Evolutionary conservation across 768 basidiomycete species (phyloP), one percentile per base, ranked within the genome.

Genomic region (Scleroderma bovista): DNA sequence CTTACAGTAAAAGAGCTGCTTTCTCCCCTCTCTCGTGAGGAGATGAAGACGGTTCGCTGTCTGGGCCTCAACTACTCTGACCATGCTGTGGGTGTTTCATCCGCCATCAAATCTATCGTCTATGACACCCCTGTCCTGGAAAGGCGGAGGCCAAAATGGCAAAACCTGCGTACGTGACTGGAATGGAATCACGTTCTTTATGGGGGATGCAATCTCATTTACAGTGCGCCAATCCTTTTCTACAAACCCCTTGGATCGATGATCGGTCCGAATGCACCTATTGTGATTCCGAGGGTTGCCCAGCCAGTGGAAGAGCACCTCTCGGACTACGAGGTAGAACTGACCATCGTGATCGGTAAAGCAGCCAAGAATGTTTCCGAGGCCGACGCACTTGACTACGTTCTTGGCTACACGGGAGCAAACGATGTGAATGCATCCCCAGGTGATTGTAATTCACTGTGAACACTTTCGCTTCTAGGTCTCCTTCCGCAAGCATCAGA

Each of bases 51-150:
- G 3, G 86, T 88, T 23, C 77, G 88, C 11, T 89, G 87, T 66
- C 68, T 92, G 12, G 88, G 88, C 0, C 68, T 92, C 43, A 92
- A 92, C 63, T 92, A 92, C 61, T 76, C 77, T n/a, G 88, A 90
- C 58, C 88, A 91, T 69, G 89, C 89, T 7, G 88, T 78, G 58
- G 52, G 77, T 65, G 17, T 32, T 22, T 36, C 33, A 51, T 43
- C 19, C 57, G 9, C 38, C 17, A n/a, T 26, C 22, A n/a, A 13
- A 11, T n/a, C 1, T 12, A 11, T 16, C n/a, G 3, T 52, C 51
- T 48, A 33, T 54, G 15, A 50, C 8, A 39, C 43, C n/a, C 32
- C 4, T 17, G 6, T 34, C 37, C n/a, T 19, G 15, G 42, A 37
- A 34, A 88, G 85, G 80, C 77, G 2, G 88, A 90, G 67, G 73